phyloP scores from a whole-genome alignment of 2,329 filamentous ascomycete species.

The Hirsutella rhossiliensis region DNA sequence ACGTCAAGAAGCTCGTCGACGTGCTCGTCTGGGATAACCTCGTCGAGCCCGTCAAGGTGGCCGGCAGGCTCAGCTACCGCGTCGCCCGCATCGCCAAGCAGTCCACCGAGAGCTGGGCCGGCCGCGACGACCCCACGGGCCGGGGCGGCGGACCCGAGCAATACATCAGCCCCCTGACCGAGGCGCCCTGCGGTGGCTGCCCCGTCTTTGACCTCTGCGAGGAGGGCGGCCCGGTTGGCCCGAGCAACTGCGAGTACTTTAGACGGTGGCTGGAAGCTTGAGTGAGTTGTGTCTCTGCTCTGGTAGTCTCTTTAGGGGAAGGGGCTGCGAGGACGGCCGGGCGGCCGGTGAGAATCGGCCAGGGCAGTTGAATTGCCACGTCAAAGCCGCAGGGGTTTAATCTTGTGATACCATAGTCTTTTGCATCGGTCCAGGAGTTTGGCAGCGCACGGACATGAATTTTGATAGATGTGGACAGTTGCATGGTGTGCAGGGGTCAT shows the following conservation, averaged over 20 bases:
- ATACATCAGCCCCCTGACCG: constrained; percentile 62
- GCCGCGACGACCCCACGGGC: constrained; percentile 22
- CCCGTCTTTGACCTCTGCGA: constrained; percentile 90
- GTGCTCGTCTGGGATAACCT: constrained; percentile 82
- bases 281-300: not conserved
- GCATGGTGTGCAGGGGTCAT: too few relatives aligned
- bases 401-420: not conserved
- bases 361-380: too few relatives aligned
- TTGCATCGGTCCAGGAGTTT: not conserved
- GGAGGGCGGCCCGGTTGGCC: constrained; percentile 81
- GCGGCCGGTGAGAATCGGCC: too few relatives aligned
- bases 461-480: not conserved
- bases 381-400: not conserved
- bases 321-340: too few relatives aligned
- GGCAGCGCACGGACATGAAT: not conserved
- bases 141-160: constrained; percentile 28
- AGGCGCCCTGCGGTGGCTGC: constrained; percentile 82
- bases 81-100: constrained; percentile 37
- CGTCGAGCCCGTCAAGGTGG: constrained; percentile 52
- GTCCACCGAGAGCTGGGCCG: constrained; percentile 27
- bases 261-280: constrained; percentile 58
- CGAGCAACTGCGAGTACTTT: constrained; percentile 86
- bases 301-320: too few relatives aligned
- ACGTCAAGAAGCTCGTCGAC: constrained; percentile 77
- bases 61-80: constrained; percentile 38